Conservation (phyloP, 176 grass and related monocot genomes). For the Bromus sterilis region DNA sequence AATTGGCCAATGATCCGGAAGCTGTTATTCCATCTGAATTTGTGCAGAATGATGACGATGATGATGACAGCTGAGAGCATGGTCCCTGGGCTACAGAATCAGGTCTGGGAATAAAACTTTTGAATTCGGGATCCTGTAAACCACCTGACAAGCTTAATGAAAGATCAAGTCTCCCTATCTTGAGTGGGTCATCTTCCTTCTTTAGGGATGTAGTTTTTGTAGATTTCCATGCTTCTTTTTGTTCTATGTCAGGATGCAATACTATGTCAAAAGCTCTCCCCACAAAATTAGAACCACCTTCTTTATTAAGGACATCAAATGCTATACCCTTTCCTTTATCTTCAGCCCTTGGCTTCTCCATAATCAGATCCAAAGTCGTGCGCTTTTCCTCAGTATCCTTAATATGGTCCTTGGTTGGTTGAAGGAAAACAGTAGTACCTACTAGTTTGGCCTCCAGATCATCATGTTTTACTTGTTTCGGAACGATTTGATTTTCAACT, state of each 20-base stretch:
- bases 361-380: constrained; percentile 29
- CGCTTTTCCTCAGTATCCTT: constrained; percentile 31
- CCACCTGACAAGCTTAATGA: constrained; percentile 70
- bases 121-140: constrained; percentile 41
- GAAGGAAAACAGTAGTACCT: constrained; percentile 10
- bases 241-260: constrained; percentile 27
- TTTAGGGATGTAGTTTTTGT: constrained; percentile 22
- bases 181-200: constrained; percentile 34
- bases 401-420: constrained; percentile 19
- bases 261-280: constrained; percentile 52
- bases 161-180: constrained; percentile 68
- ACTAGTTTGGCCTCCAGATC: constrained; percentile 19
- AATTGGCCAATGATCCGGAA: constrained; percentile 51
- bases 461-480: constrained; percentile 15
- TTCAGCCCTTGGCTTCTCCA: constrained; percentile 34
- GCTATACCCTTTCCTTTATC: constrained; percentile 67
- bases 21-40: constrained; percentile 52
- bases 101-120: constrained; percentile 24
- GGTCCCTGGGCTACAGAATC: constrained; percentile 22
- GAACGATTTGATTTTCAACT: constrained; percentile 22
- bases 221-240: constrained; percentile 20
- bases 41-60: constrained; percentile 45
- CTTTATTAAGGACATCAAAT: constrained; percentile 38
- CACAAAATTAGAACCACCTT: constrained; percentile 9
- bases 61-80: constrained; percentile 40